Conservation (phyloP, 371 early-diverging fungal genomes). For the Mortierella sp. region DNA sequence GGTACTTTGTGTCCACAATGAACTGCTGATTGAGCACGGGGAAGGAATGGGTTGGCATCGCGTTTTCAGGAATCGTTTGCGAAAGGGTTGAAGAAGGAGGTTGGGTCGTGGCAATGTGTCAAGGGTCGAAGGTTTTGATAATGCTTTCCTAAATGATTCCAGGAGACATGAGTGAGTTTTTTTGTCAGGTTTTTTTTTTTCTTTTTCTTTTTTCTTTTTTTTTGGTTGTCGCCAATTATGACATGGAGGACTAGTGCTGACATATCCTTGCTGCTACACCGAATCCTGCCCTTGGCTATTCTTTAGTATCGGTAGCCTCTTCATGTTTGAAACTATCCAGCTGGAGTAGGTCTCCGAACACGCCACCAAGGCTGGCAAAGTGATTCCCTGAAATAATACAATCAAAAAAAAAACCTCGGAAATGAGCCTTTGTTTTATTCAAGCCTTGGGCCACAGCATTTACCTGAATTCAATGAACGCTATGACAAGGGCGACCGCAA, state of each 20-base stretch:
- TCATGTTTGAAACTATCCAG: neutral
- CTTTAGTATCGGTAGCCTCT: too few relatives aligned
- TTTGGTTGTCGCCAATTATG: too few relatives aligned
- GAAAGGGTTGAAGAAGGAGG: neutral
- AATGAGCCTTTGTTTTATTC: neutral
- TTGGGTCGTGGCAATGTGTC: neutral
- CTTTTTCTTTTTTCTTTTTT: neutral
- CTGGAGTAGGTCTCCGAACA: neutral
- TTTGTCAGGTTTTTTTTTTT: neutral
- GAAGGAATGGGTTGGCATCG: constrained; percentile 66
- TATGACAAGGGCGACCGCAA: constrained; percentile 1
- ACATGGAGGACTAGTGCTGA: too few relatives aligned
- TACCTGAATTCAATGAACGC: constrained; percentile 5
- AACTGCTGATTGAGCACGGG: constrained; percentile 79
- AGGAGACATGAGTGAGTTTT: neutral
- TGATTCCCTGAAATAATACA: neutral
- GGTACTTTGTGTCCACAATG: constrained; percentile 81
- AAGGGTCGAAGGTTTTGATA: neutral
- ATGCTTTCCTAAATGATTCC: neutral
- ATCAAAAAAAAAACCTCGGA: neutral
- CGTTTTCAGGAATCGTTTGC: neutral
- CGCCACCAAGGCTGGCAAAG: neutral
- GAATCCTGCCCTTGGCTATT: neutral
- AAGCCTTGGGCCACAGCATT: neutral
- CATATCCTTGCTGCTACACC: too few relatives aligned